These are phyloP conservation scores for Solanum pennellii DNA, from an alignment of 257 asterid species.

Conservation along the genomic window DNA sequence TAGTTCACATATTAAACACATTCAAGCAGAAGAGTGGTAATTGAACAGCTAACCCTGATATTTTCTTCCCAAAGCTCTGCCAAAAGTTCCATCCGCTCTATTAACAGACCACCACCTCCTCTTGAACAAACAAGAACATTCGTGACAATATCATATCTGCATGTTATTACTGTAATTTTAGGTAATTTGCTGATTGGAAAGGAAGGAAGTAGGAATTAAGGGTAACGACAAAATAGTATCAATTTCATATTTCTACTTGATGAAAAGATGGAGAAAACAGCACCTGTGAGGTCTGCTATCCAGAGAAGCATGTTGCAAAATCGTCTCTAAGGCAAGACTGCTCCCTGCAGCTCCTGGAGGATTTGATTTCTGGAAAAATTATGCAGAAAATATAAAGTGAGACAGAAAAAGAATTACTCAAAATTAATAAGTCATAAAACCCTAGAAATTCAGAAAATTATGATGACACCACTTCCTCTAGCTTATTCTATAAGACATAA, in stretches of 20 bases:
- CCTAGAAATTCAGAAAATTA: neutral
- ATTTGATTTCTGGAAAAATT: constrained; percentile 54
- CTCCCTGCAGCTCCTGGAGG: constrained; percentile 92
- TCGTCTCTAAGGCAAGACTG: constrained; percentile 89
- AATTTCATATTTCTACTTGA: neutral
- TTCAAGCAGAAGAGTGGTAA: neutral
- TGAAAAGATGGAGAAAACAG: neutral
- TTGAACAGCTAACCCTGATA: constrained; percentile 44
- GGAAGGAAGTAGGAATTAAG: neutral
- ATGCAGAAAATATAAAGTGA: neutral
- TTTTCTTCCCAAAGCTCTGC: constrained; percentile 92
- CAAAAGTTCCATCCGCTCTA: constrained; percentile 91
- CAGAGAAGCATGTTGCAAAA: constrained; percentile 48
- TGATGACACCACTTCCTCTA: neutral
- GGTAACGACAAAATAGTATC: neutral
- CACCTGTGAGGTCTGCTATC: constrained; percentile 51
- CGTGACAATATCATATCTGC: constrained; percentile 47
- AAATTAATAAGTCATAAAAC: neutral
- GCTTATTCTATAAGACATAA: neutral
- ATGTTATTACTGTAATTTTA: neutral
- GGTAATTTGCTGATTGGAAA: neutral
- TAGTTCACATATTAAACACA: constrained; percentile 1
- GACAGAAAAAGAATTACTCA: neutral
- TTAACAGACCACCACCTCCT: constrained; percentile 94
- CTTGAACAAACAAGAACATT: constrained; percentile 84